phyloP scores from a whole-genome alignment of 2,329 filamentous ascomycete species.

The Paradendryphiella salina region DNA sequence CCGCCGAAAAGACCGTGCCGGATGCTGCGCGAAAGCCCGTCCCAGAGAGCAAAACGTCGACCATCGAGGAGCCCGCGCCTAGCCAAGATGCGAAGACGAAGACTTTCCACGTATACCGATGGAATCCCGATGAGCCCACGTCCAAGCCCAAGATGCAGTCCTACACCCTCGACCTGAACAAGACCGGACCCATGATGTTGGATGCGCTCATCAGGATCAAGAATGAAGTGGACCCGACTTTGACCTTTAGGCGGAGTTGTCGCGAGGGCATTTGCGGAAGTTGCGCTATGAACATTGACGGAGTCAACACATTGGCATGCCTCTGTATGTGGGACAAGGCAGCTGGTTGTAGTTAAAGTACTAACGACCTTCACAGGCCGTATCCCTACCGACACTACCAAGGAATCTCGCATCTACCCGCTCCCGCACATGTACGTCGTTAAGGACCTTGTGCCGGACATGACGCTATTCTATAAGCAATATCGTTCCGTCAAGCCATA shows the following conservation, averaged over 20 bases:
- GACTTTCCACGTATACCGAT: slow-evolving; percentile 98
- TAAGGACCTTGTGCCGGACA: slow-evolving; percentile 96
- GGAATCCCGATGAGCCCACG: slow-evolving; percentile 90
- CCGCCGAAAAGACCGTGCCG: slow-evolving; percentile 35
- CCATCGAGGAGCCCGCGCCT: slow-evolving; percentile 63
- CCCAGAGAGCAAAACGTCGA: slow-evolving; percentile 60
- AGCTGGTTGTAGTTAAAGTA: not conserved
- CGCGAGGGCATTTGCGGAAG: slow-evolving; percentile 98
- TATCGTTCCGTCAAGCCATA: slow-evolving; percentile 99
- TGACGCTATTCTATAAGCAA: slow-evolving; percentile 99
- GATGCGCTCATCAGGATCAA: slow-evolving; percentile 97
- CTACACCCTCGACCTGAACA: slow-evolving; percentile 95
- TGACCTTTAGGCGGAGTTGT: slow-evolving; percentile 95
- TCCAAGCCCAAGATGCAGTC: slow-evolving; percentile 95
- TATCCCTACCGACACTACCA: slow-evolving; percentile 79
- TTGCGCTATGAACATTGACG: slow-evolving; percentile 99
- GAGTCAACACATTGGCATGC: slow-evolving; percentile 95
- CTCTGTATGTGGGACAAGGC: slow-evolving; percentile 70
- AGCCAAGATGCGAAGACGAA: slow-evolving; percentile 69
- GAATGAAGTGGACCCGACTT: slow-evolving; percentile 95
- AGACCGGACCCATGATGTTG: slow-evolving; percentile 98
- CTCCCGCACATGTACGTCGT: slow-evolving; percentile 98
- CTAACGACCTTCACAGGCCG: slow-evolving; percentile 65
- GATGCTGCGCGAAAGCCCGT: slow-evolving; percentile 36
- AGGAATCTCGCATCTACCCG: slow-evolving; percentile 93